Conservation (phyloP, 176 grass and related monocot species). For the Carex kokanica region DNA sequence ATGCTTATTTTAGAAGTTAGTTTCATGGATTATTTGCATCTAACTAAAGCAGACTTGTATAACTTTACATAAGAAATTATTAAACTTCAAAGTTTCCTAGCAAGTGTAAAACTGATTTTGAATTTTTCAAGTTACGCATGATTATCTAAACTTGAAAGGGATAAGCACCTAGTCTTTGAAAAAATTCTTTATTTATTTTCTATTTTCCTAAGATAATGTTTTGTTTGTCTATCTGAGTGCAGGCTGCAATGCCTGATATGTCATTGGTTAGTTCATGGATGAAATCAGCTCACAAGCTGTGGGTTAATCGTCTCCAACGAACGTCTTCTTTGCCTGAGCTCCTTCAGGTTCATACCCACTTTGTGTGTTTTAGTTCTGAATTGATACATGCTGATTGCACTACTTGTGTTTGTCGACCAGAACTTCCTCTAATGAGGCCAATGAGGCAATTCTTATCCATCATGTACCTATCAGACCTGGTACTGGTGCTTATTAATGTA, state of each 20-base stretch:
- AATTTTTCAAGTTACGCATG: background rate
- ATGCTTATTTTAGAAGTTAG: background rate
- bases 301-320: slow-evolving; percentile 77
- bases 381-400: background rate
- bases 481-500: background rate
- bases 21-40: background rate
- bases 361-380: background rate
- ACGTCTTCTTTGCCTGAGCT: slow-evolving; percentile 85
- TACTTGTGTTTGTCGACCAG: background rate
- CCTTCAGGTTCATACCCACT: slow-evolving; percentile 48
- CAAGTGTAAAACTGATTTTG: background rate
- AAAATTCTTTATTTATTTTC: background rate
- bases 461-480: slow-evolving; percentile 24
- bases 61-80: background rate
- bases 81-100: background rate
- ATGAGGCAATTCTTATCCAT: background rate
- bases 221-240: slow-evolving; percentile 26
- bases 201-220: slow-evolving; percentile 18
- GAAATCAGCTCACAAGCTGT: slow-evolving; percentile 83
- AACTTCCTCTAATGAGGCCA: background rate
- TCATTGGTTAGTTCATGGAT: slow-evolving; percentile 80
- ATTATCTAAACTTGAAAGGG: background rate
- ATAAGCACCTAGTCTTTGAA: background rate
- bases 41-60: background rate
- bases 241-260: slow-evolving; percentile 68